Evolutionary conservation across 2,329 filamentous ascomycete species (phyloP).

Genomic region (Teratosphaeria viscida): DNA sequence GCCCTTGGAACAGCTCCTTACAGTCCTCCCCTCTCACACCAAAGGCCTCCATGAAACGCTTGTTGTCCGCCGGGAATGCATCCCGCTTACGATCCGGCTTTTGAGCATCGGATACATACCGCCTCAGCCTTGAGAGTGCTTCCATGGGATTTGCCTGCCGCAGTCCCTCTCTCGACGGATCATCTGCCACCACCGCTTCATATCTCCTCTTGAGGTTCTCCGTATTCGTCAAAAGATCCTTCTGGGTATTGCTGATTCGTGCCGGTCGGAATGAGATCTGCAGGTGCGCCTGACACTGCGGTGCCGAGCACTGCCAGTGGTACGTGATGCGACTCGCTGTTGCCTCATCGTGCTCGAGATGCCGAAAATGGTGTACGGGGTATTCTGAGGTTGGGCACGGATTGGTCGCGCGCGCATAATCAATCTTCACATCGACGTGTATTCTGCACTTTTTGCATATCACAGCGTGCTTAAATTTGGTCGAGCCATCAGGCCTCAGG

Average conservation of each 20-base stretch:
- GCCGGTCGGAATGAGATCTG: constrained; percentile 44
- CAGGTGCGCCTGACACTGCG: constrained; percentile 45
- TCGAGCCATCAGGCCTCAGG: constrained; percentile 26
- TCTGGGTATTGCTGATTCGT: constrained; percentile 38
- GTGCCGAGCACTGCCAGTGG: constrained; percentile 49
- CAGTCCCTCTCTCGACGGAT: constrained; percentile 46
- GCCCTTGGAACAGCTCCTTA: constrained; percentile 43
- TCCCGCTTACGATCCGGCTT: constrained; percentile 40
- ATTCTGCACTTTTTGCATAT: constrained; percentile 52
- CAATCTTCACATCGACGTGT: constrained; percentile 50
- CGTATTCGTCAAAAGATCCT: constrained; percentile 45
- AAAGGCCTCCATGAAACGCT: constrained; percentile 54
- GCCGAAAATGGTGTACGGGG: constrained; percentile 52
- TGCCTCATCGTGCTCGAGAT: constrained; percentile 8
- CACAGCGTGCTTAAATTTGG: constrained; percentile 47
- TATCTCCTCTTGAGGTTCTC: constrained; percentile 43
- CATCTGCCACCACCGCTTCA: constrained; percentile 39
- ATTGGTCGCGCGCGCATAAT: constrained; percentile 32
- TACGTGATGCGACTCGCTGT: constrained; percentile 26
- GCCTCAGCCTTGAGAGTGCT: constrained; percentile 46
- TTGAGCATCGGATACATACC: constrained; percentile 51
- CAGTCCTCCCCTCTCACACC: constrained; percentile 44
- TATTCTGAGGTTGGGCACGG: constrained; percentile 40
- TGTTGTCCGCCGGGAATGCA: constrained; percentile 49
- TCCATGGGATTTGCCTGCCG: constrained; percentile 42